A percentile compares a stretch with the other conserved stretches of the same genome.
Conservation (phyloP, 2,329 filamentous ascomycete genomes). For the Tolypocladium album region DNA sequence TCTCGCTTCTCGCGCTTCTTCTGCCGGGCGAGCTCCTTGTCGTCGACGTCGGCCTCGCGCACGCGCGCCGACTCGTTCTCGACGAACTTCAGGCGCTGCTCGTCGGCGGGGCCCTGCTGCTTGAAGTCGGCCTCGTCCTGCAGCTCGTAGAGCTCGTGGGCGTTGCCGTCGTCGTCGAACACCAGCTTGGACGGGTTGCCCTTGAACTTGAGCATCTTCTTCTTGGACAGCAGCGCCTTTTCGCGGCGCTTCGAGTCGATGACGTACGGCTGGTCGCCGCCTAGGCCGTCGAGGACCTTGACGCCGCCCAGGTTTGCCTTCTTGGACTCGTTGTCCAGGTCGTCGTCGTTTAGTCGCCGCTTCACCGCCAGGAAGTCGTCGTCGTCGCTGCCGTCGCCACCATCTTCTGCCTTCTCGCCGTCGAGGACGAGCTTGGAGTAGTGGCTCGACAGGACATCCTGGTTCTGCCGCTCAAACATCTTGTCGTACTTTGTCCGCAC, state of each 20-base stretch:
- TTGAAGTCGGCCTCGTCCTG: slow-evolving; percentile 75
- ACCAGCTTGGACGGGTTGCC: slow-evolving; percentile 76
- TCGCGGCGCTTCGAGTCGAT: slow-evolving; percentile 93
- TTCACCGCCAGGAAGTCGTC: slow-evolving; percentile 84
- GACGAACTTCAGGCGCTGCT: slow-evolving; percentile 68
- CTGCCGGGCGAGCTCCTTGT: slow-evolving; percentile 71
- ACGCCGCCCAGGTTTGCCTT: slow-evolving; percentile 29
- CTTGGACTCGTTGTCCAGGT: slow-evolving; percentile 41
- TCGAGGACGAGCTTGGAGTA: slow-evolving; percentile 73
- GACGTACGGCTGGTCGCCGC: slow-evolving; percentile 62
- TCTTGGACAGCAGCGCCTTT: slow-evolving; percentile 91
- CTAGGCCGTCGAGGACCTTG: slow-evolving; percentile 56
- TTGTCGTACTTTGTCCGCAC: slow-evolving; percentile 93
- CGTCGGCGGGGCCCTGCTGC: slow-evolving; percentile 61
- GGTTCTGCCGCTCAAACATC: slow-evolving; percentile 96
- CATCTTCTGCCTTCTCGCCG: slow-evolving; percentile 27
- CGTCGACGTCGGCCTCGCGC: slow-evolving; percentile 62
- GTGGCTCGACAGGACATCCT: slow-evolving; percentile 89
- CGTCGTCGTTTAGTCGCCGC: slow-evolving; percentile 66
- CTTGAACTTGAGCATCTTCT: slow-evolving; percentile 85
- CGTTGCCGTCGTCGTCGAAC: slow-evolving; percentile 84
- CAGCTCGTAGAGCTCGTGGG: slow-evolving; percentile 80
- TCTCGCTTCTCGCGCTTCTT: slow-evolving; percentile 68
- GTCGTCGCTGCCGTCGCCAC: slow-evolving; percentile 51
- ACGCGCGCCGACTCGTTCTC: slow-evolving; percentile 64